Base-by-base conservation (phyloP, 1,284 basidiomycete species). In the Austroboletus novae-zelandiae region DNA sequence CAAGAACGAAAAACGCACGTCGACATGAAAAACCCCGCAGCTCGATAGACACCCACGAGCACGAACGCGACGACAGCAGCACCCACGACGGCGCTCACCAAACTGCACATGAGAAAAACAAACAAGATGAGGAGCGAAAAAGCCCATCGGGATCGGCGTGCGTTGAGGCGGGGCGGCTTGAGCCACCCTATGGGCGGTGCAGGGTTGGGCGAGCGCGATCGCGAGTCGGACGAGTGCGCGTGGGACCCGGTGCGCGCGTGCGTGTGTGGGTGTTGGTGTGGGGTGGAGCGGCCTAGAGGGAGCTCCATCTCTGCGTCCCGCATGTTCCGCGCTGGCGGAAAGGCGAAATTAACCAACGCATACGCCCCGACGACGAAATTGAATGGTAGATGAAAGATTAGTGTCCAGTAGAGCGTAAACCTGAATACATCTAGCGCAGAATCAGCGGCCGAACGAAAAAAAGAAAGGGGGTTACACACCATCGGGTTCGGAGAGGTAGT, bases 381-480 rank as follows among this genome's bases (percentile, higher is more conserved):
- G 41, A 85, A 71, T 2, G 86, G 86, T 2, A 78, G 77, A 65
- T 91, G 81, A 59, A 93, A 83, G 47, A 89, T 74, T 29, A 94
- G 68, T 1, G 82, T 89, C 91, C 91, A 94, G 66, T 86, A 93
- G 30, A 94, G 74, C 9, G 89, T 94, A 71, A 91, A 94, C 27
- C 75, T 76, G 73, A 91, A 94, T 48, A 93, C 73, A 52, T 89
- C 91, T 92, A 51, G 15, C 5, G 31, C n/a, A 5, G 18, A 9
- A 23, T 58, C 30, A 45, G 30, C 18, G 11, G 32, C n/a, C 8
- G n/a, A 20, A 15, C 15, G 8, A 10, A 15, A n/a, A 8, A 15
- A 35, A 35, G 15, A 35, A 15, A 14, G 20, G 35, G 10, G 14
- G 11, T 20, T 25, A 49, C 43, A 55, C 25, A 77, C 80, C 78